Base-by-base conservation (phyloP, 2,329 filamentous ascomycete species). In the Cercospora brassicicola region DNA sequence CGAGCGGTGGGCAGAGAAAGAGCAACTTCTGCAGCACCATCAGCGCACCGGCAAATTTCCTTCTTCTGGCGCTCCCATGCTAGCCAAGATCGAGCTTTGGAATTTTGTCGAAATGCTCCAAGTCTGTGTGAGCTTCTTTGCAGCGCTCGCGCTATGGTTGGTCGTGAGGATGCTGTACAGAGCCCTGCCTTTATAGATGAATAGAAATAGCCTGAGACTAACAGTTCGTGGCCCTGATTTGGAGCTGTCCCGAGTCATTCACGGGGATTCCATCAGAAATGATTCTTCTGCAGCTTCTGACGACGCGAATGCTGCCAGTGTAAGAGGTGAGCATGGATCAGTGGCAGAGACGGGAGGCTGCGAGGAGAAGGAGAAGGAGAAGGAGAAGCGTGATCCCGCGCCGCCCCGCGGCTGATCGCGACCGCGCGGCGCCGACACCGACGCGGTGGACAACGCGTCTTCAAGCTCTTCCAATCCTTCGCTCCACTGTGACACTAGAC, bases 1-100 rank as follows among this genome's bases (percentile, higher is more conserved):
- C 57, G 86, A 90, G 51, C 87, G 94, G 51, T 99, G 94, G 94
- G 87, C 89, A 45, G 93, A 97, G 77, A 99, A 99, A 79, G 95
- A 99, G 74, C 86, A 88, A 15, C 82, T 98, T 3, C 86, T 99
- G 76, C 93, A 97, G 72, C 84, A 91, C 67, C 98, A 93, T 78
- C 80, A 81, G 33, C 73, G 79, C 62, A 92, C 89, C 0, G 93
- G 93, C 2, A 86, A 90, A n/a, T 96, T 99, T 76, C 95, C 95
- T 70, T 82, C 85, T 45, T 72, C 69, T 18, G 78, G 76, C 10
- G 76, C 78, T 3, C 65, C 72, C 20, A 76, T 77, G 23, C 73
- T 76, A 59, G 73, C 82, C 0, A 80, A 83, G 45, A 82, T 85
- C 9, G 71, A 77, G 57, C 79, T 82, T 4, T 74, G 72, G 36